These are phyloP conservation scores for Plasmodium adleri DNA, from an alignment of 169 alveolate genomes.

Conservation along the genomic window DNA sequence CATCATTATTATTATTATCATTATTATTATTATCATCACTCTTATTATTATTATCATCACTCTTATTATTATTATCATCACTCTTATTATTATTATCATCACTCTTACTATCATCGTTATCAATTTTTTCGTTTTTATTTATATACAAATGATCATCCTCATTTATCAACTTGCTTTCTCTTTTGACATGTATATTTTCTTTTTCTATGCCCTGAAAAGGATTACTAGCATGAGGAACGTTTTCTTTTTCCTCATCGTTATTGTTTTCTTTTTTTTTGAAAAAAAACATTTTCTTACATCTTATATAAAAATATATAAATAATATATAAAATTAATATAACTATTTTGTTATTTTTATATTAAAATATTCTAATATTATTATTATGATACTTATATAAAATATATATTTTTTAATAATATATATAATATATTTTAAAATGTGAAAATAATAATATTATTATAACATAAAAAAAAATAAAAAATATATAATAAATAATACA, in stretches of 20 bases:
- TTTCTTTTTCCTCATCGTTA: conserved; percentile 5
- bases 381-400: too few relatives aligned
- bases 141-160: conserved; percentile 6
- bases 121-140: conserved; percentile 10
- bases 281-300: conserved; percentile 8
- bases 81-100: neutral
- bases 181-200: conserved; percentile 19
- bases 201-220: conserved; percentile 64
- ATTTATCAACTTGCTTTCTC: conserved; percentile 19
- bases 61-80: conserved; percentile 18
- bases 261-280: conserved; percentile 25
- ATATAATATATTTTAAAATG: neutral
- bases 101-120: neutral
- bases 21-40: neutral
- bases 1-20: conserved; percentile 1
- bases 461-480: too few relatives aligned
- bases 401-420: conserved; percentile 12
- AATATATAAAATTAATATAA: too few relatives aligned
- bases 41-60: neutral
- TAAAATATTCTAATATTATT: too few relatives aligned
- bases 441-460: too few relatives aligned
- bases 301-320: neutral
- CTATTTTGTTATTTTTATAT: too few relatives aligned
- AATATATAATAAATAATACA: too few relatives aligned
- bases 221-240: conserved; percentile 25